Evolutionary conservation across 176 grass and related monocot genomes (phyloP), one percentile per base, ranked within the genome.

Genomic region (Avena insularis): DNA sequence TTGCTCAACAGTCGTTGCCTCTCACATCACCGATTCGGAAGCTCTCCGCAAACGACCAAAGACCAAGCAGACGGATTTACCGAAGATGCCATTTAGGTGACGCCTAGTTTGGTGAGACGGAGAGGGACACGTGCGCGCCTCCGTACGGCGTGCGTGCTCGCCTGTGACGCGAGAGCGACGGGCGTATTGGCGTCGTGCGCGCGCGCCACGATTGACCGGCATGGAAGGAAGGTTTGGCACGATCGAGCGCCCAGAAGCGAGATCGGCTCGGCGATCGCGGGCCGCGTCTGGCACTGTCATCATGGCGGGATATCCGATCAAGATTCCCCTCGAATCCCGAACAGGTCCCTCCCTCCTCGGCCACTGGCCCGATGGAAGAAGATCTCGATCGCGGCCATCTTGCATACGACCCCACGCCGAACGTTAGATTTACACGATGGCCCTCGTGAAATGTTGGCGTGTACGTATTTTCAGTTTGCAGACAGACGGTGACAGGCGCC

Each of bases 291-390:
- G 5, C 21, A 7, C 27, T 10, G 13, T 9, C 75, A 78, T 29
- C 51, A 15, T 47, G 51, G 15, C 16, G 40, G 86, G 36, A 78
- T 81, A 90, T 86, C 83, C 88, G n/a, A 77, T 90, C 77, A 12
- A 86, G 83, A 77, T 82, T 86, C 78, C 50, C 40, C 4, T 10
- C 36, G 63, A 60, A 85, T 89, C 68, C 80, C 10, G 25, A 33
- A 27, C 4, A n/a, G 14, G n/a, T 21, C 12, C 6, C 49, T 27
- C 19, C 19, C 23, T n/a, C 68, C 56, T 7, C 23, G 82, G 64
- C 64, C 29, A 29, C 60, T 9, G 19, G 16, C 7, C 57, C 57
- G 57, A 21, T 62, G 59, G 58, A 61, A 12, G 19, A 36, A 68
- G n/a, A 17, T 84, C 48, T 14, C 3, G 75, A 49, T 66, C 19